Base-by-base conservation (phyloP, 2,329 filamentous ascomycete genomes). In the Ophiosphaerella narmari region DNA sequence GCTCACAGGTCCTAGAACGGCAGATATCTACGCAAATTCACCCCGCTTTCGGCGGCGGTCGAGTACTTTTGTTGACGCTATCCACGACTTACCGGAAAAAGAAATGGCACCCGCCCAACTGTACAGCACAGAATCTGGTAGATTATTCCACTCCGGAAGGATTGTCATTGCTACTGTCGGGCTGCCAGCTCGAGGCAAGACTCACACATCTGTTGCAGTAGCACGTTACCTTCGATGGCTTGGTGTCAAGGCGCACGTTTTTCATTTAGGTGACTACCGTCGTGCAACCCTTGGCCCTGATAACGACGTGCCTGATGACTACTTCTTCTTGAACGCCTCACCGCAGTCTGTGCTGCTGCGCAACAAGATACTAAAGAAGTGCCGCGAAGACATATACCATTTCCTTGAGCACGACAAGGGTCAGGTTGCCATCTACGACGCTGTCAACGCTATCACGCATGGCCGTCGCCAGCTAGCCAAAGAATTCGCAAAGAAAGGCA, bases 101-200 rank as follows among this genome's bases (percentile, higher is more conserved):
- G 81, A 93, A 63, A 85, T 96, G 83, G 94, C 94, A 5, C 94
- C 94, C 26, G 94, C 94, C 61, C 94, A 99, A 77, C 82, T 99
- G 39, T 99, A 99, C 78, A 97, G 91, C 74, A 99, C 94, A 45
- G 96, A 97, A 82, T 97, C 93, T 40, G 94, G 94, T 41, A 86
- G 94, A 36, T 85, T 99, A 26, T 99, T 99, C 73, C 94, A 99
- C 75, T 97, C 94, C 18, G 94, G 94, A 40, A 86, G 93, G 50
- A 99, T 99, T 71, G 93, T 93, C 40, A 97, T 99, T 65, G 93
- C 94, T 59, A 97, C 96, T 72, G 94, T 97, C 60, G 94, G 94
- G 21, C 84, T 97, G 26, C 94, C 94, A 36, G 94, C 94, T 34
- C 87, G 94, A 67, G 94, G 94, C 54, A 99, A 99, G 77, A 99